phyloP scores from a whole-genome alignment of 345 rosid genomes.

The Viola odorata region DNA sequence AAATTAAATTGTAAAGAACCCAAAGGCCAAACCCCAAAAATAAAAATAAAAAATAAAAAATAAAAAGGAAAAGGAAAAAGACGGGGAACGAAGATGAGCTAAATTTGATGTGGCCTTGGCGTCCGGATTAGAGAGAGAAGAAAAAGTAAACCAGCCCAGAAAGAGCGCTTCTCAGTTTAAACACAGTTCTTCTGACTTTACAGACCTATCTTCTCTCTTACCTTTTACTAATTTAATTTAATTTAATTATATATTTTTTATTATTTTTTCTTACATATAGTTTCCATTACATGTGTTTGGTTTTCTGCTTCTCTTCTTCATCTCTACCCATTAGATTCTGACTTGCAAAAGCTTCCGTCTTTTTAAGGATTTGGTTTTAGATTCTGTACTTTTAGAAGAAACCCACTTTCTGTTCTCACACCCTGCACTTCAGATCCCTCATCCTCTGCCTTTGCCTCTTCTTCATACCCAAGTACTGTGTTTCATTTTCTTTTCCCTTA shows the following conservation, averaged over 20 bases:
- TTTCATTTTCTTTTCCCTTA: background rate
- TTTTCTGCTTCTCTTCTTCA: background rate
- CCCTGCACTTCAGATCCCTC: background rate
- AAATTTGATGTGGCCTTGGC: background rate
- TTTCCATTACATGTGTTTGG: too few relatives aligned
- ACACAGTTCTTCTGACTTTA: background rate
- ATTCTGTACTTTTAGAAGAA: background rate
- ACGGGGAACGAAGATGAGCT: background rate
- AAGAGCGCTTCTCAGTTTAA: background rate
- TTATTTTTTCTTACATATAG: too few relatives aligned
- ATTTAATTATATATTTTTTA: too few relatives aligned
- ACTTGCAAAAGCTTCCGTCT: background rate
- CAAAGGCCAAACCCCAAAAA: background rate
- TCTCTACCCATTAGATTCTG: background rate
- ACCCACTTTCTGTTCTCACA: too few relatives aligned
- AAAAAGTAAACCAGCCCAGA: background rate
- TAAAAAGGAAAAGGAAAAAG: background rate
- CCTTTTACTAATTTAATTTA: background rate
- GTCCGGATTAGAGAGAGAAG: slow-evolving; percentile 3
- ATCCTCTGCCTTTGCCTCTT: background rate
- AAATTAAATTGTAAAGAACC: background rate
- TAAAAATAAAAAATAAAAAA: too few relatives aligned
- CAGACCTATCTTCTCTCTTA: background rate
- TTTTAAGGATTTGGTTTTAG: background rate
- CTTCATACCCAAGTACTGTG: background rate